These are phyloP conservation scores for Kandelia obovata DNA, from an alignment of 345 rosid species.

Conservation along the genomic window DNA sequence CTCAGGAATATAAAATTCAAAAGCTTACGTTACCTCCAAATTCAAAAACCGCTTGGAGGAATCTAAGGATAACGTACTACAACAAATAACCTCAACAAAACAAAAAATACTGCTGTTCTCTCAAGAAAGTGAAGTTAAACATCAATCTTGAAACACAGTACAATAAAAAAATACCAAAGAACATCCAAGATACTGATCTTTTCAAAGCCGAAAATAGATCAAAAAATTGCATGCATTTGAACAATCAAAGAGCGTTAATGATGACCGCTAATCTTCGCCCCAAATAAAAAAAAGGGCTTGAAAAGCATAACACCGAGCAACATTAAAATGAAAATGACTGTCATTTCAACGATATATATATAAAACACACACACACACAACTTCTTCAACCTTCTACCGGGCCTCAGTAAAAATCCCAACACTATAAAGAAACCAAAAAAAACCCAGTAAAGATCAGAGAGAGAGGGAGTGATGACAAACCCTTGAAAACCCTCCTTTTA, in stretches of 20 bases:
- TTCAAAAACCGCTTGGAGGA: too few relatives aligned
- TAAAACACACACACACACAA: not conserved
- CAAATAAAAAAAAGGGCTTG: not conserved
- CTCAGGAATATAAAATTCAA: not conserved
- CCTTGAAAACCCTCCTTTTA: not conserved
- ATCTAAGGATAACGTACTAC: too few relatives aligned
- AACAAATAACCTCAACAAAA: not conserved
- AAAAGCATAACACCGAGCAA: not conserved
- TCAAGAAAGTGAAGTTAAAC: not conserved
- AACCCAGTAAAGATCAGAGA: not conserved
- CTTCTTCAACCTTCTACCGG: not conserved
- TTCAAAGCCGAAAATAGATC: not conserved
- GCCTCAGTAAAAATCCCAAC: not conserved
- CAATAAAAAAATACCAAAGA: conserved; percentile 17
- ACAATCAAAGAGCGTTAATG: not conserved
- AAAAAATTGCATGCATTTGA: not conserved
- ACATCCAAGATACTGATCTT: conserved; percentile 16
- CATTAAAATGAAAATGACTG: not conserved
- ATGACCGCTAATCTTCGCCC: too few relatives aligned
- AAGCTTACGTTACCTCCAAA: conserved; percentile 5
- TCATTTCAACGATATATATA: not conserved
- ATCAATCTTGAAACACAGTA: not conserved
- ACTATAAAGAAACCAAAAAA: not conserved
- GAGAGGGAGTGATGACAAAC: not conserved
- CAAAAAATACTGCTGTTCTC: not conserved